A percentile compares a stretch with the other conserved stretches of the same genome.
Conservation (phyloP, 1,284 basidiomycete genomes). For the Apiotrichum siamense region DNA sequence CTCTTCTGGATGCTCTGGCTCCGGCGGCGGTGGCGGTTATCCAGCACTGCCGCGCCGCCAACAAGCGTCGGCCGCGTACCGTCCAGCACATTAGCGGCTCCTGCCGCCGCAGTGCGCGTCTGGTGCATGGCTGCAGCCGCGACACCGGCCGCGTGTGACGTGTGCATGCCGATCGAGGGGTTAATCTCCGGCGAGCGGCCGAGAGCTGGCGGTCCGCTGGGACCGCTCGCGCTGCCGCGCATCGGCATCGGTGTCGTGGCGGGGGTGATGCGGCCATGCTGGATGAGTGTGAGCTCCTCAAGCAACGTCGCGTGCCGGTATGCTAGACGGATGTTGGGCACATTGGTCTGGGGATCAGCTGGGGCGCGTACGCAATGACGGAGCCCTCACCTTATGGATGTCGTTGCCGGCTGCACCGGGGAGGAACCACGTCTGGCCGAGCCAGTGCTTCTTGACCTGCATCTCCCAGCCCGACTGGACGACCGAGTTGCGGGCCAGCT, state of each 20-base stretch:
- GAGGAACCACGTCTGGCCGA: constrained; percentile 82
- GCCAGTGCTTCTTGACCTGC: constrained; percentile 96
- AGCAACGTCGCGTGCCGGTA: constrained; percentile 85
- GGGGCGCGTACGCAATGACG: not conserved
- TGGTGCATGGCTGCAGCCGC: constrained; percentile 16
- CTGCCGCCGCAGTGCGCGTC: no score
- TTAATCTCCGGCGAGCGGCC: no score
- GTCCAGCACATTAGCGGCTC: no score
- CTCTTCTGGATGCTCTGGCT: constrained; percentile 10
- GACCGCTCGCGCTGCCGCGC: constrained; percentile 1
- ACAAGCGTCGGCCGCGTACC: constrained; percentile 10
- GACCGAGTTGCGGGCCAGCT: constrained; percentile 93
- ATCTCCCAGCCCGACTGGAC: constrained; percentile 98
- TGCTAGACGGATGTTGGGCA: constrained; percentile 80
- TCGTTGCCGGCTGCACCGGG: constrained; percentile 84
- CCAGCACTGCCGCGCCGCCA: constrained; percentile 25
- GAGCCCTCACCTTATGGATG: constrained; percentile 67
- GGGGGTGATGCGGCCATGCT: constrained; percentile 27
- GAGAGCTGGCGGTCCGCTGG: no score
- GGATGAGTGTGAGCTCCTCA: constrained; percentile 61
- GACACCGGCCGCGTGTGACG: constrained; percentile 9
- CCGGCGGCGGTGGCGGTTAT: constrained; percentile 27
- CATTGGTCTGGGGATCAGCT: constrained; percentile 81
- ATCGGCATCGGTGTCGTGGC: constrained; percentile 34
- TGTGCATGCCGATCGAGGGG: not conserved